Conservation (phyloP, 2,329 filamentous ascomycete genomes). For the Nakataea oryzae region DNA sequence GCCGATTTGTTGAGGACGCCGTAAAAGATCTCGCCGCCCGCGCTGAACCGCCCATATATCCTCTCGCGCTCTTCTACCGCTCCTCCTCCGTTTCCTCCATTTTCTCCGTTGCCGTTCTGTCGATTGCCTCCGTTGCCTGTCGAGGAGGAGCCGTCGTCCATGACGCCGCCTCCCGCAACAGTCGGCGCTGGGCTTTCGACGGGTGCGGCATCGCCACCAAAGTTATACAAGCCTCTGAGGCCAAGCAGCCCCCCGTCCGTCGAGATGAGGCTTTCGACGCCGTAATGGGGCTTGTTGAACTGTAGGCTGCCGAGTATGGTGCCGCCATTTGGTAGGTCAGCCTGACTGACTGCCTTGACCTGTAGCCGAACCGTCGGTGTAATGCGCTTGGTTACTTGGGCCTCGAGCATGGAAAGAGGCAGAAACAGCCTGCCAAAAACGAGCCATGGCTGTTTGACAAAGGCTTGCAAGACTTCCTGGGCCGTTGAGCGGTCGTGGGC, state of each 20-base stretch:
- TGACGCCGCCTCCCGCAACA: constrained; percentile 16
- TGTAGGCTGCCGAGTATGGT: constrained; percentile 64
- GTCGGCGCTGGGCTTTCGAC: neutral
- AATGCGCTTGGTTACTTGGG: constrained; percentile 69
- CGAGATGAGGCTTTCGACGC: constrained; percentile 80
- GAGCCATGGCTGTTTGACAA: constrained; percentile 27
- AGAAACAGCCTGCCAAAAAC: constrained; percentile 74
- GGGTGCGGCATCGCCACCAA: constrained; percentile 54
- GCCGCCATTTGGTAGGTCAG: constrained; percentile 61
- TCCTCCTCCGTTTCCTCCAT: constrained; percentile 1
- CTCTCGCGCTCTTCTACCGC: constrained; percentile 37
- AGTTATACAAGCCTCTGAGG: constrained; percentile 86
- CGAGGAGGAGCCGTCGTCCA: constrained; percentile 13
- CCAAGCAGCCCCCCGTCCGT: constrained; percentile 87
- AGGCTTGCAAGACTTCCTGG: constrained; percentile 1
- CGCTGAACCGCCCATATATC: constrained; percentile 74
- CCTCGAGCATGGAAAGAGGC: constrained; percentile 77
- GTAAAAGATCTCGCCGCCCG: constrained; percentile 91
- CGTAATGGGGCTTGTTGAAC: constrained; percentile 80
- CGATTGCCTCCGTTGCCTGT: constrained; percentile 6
- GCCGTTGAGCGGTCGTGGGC: constrained; percentile 5
- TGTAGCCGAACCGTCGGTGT: constrained; percentile 71
- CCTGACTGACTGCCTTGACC: constrained; percentile 67
- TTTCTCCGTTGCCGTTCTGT: neutral
- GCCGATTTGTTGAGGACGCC: constrained; percentile 89